Conservation (phyloP, 495 filamentous ascomycete genomes). For the Xylaria longipes region DNA sequence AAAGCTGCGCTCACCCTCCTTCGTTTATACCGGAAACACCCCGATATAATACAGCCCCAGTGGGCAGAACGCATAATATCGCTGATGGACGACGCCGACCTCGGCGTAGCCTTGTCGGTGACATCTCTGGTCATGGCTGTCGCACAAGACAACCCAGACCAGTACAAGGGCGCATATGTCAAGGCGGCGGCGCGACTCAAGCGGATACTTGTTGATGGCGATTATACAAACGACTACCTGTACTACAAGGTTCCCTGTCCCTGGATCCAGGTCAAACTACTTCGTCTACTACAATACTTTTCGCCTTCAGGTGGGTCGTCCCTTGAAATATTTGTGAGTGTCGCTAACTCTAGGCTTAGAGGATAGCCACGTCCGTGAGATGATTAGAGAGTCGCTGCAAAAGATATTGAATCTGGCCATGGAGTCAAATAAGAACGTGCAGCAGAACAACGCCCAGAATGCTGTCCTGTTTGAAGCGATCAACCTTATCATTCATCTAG, state of each 20-base stretch:
- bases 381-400: slow-evolving; percentile 91
- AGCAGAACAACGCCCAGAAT: slow-evolving; percentile 99
- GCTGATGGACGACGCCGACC: slow-evolving; percentile 94
- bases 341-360: slow-evolving; percentile 59
- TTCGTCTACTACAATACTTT: slow-evolving; percentile 93
- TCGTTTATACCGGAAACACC: slow-evolving; percentile 92
- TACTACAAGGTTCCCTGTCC: slow-evolving; percentile 99
- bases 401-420: slow-evolving; percentile 88
- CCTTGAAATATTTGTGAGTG: not conserved
- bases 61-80: slow-evolving; percentile 98
- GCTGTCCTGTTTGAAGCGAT: slow-evolving; percentile 98
- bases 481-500: slow-evolving; percentile 98
- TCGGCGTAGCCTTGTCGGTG: slow-evolving; percentile 93
- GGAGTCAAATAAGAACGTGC: slow-evolving; percentile 96
- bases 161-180: slow-evolving; percentile 91
- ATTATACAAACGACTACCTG: slow-evolving; percentile 85
- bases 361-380: slow-evolving; percentile 86
- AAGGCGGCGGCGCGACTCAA: slow-evolving; percentile 92
- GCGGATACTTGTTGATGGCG: slow-evolving; percentile 85
- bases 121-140: slow-evolving; percentile 96
- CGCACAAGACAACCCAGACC: slow-evolving; percentile 89
- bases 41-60: slow-evolving; percentile 89
- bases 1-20: slow-evolving; percentile 98
- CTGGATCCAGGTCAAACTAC: slow-evolving; percentile 96
- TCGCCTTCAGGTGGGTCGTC: slow-evolving; percentile 82